Evolutionary conservation across 805 yeast genomes (phyloP).

Genomic region (Kuraishia molischiana): DNA sequence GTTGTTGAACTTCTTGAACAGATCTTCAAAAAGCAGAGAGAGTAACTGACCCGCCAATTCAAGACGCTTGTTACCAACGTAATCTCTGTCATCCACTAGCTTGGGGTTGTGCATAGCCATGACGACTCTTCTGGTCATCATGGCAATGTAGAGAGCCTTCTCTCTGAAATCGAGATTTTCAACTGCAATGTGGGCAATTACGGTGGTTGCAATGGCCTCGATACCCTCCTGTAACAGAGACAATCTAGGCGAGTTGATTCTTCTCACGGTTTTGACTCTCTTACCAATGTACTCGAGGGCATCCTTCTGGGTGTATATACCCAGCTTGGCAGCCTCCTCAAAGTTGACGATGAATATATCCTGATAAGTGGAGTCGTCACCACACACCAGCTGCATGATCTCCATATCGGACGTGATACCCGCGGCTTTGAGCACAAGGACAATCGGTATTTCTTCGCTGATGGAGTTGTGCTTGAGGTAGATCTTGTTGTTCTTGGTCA

Average conservation of each 20-base stretch:
- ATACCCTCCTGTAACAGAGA: slow-evolving; percentile 86
- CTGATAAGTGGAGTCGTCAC: slow-evolving; percentile 79
- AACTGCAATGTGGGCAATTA: slow-evolving; percentile 90
- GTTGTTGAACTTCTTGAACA: slow-evolving; percentile 90
- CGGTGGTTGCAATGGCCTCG: slow-evolving; percentile 92
- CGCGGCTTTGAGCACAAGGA: slow-evolving; percentile 85
- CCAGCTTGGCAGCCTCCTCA: slow-evolving; percentile 84
- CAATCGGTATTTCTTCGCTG: slow-evolving; percentile 92
- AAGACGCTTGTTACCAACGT: slow-evolving; percentile 94
- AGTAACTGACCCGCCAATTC: slow-evolving; percentile 96
- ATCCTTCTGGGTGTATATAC: slow-evolving; percentile 85
- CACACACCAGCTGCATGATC: slow-evolving; percentile 90
- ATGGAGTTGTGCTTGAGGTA: slow-evolving; percentile 93
- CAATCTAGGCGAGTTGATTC: slow-evolving; percentile 74
- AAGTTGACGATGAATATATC: slow-evolving; percentile 88
- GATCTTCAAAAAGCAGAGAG: slow-evolving; percentile 91
- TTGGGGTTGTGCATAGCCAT: slow-evolving; percentile 93
- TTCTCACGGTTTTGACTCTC: slow-evolving; percentile 86
- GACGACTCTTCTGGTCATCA: slow-evolving; percentile 93
- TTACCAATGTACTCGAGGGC: slow-evolving; percentile 88
- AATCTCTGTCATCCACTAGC: slow-evolving; percentile 97
- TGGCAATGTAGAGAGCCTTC: slow-evolving; percentile 88
- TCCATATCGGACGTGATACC: slow-evolving; percentile 90
- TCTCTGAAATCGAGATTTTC: slow-evolving; percentile 78
- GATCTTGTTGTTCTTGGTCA: slow-evolving; percentile 82